Evolutionary conservation across 352 stramenopile species (phyloP).

Genomic region (Globisporangium perplexum): DNA sequence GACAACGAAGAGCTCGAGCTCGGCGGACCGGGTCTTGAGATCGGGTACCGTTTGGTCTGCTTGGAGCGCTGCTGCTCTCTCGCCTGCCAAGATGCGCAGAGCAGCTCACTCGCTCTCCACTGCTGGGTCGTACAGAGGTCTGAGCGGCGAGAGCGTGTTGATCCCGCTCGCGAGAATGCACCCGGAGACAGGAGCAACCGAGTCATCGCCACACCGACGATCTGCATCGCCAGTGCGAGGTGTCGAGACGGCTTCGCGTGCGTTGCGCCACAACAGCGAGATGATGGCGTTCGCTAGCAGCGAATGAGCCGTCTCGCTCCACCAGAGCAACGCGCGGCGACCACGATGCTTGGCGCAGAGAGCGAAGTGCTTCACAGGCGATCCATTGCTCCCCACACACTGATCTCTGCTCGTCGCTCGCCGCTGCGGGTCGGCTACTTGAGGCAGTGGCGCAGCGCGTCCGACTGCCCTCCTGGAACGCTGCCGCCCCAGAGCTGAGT

Average conservation of each 20-base stretch:
- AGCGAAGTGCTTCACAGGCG: neutral
- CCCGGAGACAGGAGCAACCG: conserved; percentile 1
- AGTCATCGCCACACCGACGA: conserved; percentile 1
- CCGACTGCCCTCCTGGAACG: neutral
- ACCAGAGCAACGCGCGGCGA: neutral
- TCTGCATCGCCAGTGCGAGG: neutral
- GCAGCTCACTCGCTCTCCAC: too few species aligned
- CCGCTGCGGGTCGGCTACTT: neutral
- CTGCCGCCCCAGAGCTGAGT: conserved; percentile 8
- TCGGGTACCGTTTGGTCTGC: conserved; percentile 2
- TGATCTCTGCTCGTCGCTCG: neutral
- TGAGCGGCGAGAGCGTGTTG: conserved; percentile 32
- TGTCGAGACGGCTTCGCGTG: neutral
- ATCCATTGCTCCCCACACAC: conserved; percentile 4
- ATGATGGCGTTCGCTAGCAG: conserved; percentile 24
- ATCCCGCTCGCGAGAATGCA: conserved; percentile 22
- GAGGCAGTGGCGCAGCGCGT: conserved; percentile 4
- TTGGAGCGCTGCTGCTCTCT: too few species aligned
- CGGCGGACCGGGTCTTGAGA: conserved; percentile 1
- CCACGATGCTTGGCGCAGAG: neutral
- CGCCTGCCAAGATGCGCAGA: neutral
- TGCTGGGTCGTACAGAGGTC: conserved; percentile 5
- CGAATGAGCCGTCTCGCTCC: neutral
- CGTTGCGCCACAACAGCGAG: conserved; percentile 26
- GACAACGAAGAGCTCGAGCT: conserved; percentile 7